Conservation (phyloP, 345 rosid genomes). For the Linum usitatissimum region DNA sequence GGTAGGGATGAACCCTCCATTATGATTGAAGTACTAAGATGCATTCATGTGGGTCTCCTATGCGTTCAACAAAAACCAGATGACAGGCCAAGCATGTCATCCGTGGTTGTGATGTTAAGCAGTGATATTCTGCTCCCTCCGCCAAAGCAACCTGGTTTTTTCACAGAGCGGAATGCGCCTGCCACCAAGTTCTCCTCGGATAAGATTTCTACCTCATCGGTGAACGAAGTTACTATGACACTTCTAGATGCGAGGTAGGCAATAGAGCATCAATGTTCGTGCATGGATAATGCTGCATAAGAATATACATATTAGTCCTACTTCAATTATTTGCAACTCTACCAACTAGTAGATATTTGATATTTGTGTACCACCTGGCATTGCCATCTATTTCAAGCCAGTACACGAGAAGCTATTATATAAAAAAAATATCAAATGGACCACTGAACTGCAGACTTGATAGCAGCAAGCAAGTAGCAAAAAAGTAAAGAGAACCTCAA, state of each 20-base stretch:
- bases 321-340: neutral
- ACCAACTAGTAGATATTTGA: too few species aligned
- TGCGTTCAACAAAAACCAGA: slow-evolving; percentile 4
- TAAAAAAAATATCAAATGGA: too few species aligned
- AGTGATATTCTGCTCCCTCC: neutral
- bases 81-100: slow-evolving; percentile 1
- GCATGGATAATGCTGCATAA: neutral
- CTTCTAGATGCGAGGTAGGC: slow-evolving; percentile 5
- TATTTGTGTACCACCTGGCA: too few species aligned
- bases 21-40: neutral
- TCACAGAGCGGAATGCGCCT: neutral
- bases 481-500: too few species aligned
- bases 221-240: neutral
- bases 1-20: neutral
- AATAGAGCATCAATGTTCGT: neutral
- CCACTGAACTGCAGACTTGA: too few species aligned
- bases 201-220: neutral
- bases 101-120: slow-evolving; percentile 1
- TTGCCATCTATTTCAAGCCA: too few species aligned
- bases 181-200: neutral
- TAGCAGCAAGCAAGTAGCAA: too few species aligned
- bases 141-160: slow-evolving; percentile 3
- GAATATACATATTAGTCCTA: neutral
- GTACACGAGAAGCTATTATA: too few species aligned
- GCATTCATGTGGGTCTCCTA: slow-evolving; percentile 1